phyloP scores from a whole-genome alignment of 345 rosid species.

The Syzygium oleosum region DNA sequence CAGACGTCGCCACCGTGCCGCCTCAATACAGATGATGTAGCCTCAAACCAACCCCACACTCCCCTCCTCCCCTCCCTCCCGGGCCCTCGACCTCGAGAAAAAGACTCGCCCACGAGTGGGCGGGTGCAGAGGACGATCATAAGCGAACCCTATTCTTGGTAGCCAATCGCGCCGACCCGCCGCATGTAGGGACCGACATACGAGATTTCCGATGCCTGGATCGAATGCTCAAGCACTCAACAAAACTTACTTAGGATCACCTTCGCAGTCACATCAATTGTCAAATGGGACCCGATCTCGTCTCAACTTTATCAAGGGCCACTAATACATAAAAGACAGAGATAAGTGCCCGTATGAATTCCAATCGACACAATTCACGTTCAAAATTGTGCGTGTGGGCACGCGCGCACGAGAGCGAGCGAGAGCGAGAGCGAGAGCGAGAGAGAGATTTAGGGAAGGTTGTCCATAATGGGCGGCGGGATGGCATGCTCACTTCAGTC shows the following conservation, averaged over 20 bases:
- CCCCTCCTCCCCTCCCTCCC: too few species aligned
- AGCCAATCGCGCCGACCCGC: neutral
- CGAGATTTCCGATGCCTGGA: neutral
- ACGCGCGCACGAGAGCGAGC: neutral
- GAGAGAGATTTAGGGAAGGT: neutral
- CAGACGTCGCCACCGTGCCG: neutral
- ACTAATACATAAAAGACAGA: too few species aligned
- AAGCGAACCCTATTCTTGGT: neutral
- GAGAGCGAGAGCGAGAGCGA: neutral
- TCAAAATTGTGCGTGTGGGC: neutral
- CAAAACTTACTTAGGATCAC: neutral
- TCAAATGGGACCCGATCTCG: neutral
- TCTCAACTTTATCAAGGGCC: neutral
- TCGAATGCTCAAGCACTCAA: neutral
- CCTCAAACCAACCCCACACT: too few species aligned
- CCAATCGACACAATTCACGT: neutral
- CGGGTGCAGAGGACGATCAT: too few species aligned
- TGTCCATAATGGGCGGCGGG: neutral
- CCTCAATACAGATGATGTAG: too few species aligned
- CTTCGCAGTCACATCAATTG: neutral
- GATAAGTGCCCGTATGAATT: neutral
- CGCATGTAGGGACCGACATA: too few species aligned
- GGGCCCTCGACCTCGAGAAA: too few species aligned
- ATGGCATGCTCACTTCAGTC: neutral
- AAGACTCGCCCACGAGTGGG: too few species aligned